Evolutionary conservation across 257 asterid genomes (phyloP).

Genomic region (Lantana camara): DNA sequence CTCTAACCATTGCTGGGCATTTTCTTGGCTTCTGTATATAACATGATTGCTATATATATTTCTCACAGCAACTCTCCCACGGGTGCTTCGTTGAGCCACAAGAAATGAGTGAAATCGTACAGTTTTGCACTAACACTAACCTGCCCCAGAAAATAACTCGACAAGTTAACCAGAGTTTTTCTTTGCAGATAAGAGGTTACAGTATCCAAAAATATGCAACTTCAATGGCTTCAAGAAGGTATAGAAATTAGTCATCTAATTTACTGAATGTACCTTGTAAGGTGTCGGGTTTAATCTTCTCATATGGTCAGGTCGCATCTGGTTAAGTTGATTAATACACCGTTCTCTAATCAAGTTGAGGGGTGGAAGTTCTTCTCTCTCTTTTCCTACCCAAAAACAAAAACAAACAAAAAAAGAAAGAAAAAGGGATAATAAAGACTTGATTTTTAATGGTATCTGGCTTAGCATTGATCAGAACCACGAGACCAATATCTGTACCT

Average conservation of each 20-base stretch:
- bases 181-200: too few species aligned
- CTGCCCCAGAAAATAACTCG: slow-evolving; percentile 40
- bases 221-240: background rate
- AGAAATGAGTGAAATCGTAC: slow-evolving; percentile 92
- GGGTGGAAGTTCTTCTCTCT: slow-evolving; percentile 68
- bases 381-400: slow-evolving; percentile 46
- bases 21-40: slow-evolving; percentile 12
- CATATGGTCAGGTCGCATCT: slow-evolving; percentile 96
- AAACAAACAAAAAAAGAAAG: slow-evolving; percentile 2
- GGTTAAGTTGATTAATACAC: slow-evolving; percentile 77
- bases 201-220: background rate
- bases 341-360: slow-evolving; percentile 63
- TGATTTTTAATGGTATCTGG: slow-evolving; percentile 9
- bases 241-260: background rate
- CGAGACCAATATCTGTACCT: slow-evolving; percentile 44
- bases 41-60: background rate
- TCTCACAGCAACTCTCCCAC: slow-evolving; percentile 90
- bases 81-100: slow-evolving; percentile 98
- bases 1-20: too few species aligned
- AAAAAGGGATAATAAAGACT: background rate
- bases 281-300: slow-evolving; percentile 98
- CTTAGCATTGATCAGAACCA: background rate
- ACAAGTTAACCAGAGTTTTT: too few species aligned
- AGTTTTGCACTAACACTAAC: slow-evolving; percentile 92
- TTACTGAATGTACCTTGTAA: slow-evolving; percentile 66